Base-by-base conservation (phyloP, 2,329 filamentous ascomycete species). In the Scopulariopsis brevicaulis region DNA sequence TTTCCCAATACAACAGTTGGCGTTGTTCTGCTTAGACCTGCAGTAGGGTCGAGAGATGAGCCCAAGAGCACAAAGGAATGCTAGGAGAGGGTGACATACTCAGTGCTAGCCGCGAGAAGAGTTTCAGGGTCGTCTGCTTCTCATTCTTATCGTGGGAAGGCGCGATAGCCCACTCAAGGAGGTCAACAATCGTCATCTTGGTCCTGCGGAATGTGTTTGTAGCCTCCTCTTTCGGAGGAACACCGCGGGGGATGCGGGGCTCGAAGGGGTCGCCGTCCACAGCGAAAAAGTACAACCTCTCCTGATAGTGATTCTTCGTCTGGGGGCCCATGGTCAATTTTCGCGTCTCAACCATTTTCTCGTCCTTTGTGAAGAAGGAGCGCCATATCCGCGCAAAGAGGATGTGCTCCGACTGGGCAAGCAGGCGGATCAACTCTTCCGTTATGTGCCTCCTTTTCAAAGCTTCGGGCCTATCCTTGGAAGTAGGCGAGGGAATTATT, bases 21-120 rank as follows among this genome's bases (percentile, higher is more conserved):
- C 1, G 60, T 66, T 0, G 80, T 82, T 54, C 73, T 75, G 60
- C 78, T 83, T 1, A 85, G 67, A 14, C 77, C 81, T 79, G 32
- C 46, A 50, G 62, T 59, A 63, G 51, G 40, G n/a, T 11, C 10
- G 32, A 40, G 34, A 22, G 53, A 32, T 24, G 15, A 24, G 32
- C 4, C 5, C 1, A 12, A 5, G 34, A 35, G 4, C 46, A 32
- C 12, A 24, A 4, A 22, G 15, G 20, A 32, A 14, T 22, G 12
- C 11, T 22, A 10, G 43, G 28, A 24, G 18, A 40, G 11, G 11
- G 37, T 24, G 15, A 6, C 69, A 62, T 67, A 82, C 79, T 80
- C 1, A 85, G 69, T 2, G 76, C 67, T 46, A 84, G 76, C 11
- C 83, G 76, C 0, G 81, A 79, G 61, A 84, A 86, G 0, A 85